Evolutionary conservation across 1,284 basidiomycete species (phyloP).

Genomic region (Albatrellus sp.): DNA sequence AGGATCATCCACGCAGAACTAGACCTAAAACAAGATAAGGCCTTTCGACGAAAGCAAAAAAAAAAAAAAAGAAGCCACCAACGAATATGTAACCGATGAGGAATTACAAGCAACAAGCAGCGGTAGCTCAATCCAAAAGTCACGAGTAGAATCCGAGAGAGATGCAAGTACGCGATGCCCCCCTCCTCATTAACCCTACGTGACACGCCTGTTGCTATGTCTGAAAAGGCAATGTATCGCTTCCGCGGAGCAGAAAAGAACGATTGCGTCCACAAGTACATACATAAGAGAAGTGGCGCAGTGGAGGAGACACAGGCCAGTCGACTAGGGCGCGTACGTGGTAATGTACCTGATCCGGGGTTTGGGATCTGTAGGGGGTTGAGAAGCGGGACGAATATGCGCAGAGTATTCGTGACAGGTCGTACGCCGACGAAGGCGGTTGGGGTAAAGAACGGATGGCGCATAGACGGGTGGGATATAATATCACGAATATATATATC

Average conservation of each 20-base stretch:
- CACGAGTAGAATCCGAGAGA: too few relatives aligned
- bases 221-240: too few relatives aligned
- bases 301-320: background rate
- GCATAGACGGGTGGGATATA: background rate
- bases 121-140: too few relatives aligned
- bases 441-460: background rate
- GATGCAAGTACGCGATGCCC: too few relatives aligned
- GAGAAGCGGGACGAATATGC: background rate
- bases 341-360: background rate
- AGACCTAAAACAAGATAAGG: too few relatives aligned
- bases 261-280: background rate
- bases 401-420: background rate
- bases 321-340: background rate
- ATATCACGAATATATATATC: slow-evolving; percentile 1
- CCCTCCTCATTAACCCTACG: too few relatives aligned
- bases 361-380: background rate
- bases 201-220: too few relatives aligned
- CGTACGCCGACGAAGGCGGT: background rate
- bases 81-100: too few relatives aligned
- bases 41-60: too few relatives aligned
- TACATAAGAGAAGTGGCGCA: background rate
- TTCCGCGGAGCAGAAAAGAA: background rate
- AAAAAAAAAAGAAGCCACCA: too few relatives aligned
- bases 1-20: too few relatives aligned
- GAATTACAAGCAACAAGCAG: too few relatives aligned